Evolutionary conservation across 495 filamentous ascomycete species (phyloP), one percentile per base, ranked within the genome.

Genomic region (Penicillium coffeae): DNA sequence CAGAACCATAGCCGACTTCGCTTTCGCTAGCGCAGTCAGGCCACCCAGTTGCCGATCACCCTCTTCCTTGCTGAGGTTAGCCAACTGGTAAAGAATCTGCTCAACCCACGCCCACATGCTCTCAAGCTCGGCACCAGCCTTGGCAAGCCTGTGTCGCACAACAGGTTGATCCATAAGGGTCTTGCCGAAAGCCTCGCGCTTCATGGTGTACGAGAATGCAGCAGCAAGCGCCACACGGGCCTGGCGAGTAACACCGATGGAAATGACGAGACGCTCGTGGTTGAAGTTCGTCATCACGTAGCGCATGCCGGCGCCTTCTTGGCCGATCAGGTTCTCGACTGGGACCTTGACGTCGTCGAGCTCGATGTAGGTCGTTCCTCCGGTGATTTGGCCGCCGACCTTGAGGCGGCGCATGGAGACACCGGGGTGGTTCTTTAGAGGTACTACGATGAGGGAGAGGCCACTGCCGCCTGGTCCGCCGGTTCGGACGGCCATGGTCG

Each of bases 241-340:
- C 49, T 79, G 67, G 1, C 87, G 74, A 7, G 81, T 86, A 3
- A 74, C 74, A 1, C 77, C 78, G 20, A 89, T 77, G 6, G 81
- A 69, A 42, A 89, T 85, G 19, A 74, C 71, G 1, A 90, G 67
- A 0, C 86, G 79, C 68, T 90, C 87, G 55, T 90, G 86, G 70
- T 89, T 89, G 79, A 90, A 89, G 66, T 90, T 89, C 35, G 81
- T 85, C 86, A 90, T 89, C 52, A 89, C 80, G 55, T 87, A 83
- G 32, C 69, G 74, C 83, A 90, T 88, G 12, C 87, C 87, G 47
- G 73, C 69, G 37, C 84, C 84, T 56, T 90, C 87, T 21, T 67
- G 48, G n/a, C 85, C 85, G 45, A 90, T 76, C 3, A 90, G 65
- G 60, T 90, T 88, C 32, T 70, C 69, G 1, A 80, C 75, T 3